A percentile compares a stretch with the other conserved stretches of the same genome.
phyloP scores from a whole-genome alignment of 2,329 filamentous ascomycete species.

The Cordyceps farinosa region DNA sequence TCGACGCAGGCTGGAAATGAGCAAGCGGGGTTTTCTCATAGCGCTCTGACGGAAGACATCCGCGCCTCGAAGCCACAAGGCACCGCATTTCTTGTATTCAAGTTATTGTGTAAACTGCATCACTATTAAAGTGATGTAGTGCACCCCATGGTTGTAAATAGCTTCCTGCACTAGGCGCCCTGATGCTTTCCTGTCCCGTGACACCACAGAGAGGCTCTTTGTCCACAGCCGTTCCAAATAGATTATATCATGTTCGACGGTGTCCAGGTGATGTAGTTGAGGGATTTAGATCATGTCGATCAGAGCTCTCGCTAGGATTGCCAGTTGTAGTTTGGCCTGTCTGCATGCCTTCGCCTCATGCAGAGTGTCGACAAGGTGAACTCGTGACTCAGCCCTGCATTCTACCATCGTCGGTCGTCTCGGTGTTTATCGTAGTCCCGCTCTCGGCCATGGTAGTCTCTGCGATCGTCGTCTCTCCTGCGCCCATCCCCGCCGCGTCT shows the following conservation, averaged over 20 bases:
- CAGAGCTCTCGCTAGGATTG: background rate
- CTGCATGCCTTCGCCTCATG: background rate
- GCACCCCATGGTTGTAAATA: background rate
- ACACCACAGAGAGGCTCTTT: background rate
- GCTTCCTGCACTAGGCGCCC: constrained; percentile 1
- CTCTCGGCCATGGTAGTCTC: constrained; percentile 4
- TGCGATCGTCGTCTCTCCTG: constrained; percentile 10
- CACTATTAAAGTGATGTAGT: background rate
- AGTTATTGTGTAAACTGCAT: background rate
- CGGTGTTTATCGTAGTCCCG: constrained; percentile 1
- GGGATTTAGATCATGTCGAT: background rate
- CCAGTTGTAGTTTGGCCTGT: constrained; percentile 2
- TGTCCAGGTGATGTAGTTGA: background rate
- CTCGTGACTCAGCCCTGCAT: background rate
- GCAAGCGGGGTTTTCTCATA: background rate
- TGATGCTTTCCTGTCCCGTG: background rate
- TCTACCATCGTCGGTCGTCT: background rate
- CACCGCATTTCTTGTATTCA: background rate
- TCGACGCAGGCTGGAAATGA: background rate
- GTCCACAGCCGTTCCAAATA: background rate
- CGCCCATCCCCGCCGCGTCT: constrained; percentile 13
- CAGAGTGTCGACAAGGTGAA: background rate
- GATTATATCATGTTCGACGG: background rate
- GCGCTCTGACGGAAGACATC: background rate
- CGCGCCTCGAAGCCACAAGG: background rate